phyloP scores from a whole-genome alignment of 805 yeast species.

The Yarrowia divulgata region DNA sequence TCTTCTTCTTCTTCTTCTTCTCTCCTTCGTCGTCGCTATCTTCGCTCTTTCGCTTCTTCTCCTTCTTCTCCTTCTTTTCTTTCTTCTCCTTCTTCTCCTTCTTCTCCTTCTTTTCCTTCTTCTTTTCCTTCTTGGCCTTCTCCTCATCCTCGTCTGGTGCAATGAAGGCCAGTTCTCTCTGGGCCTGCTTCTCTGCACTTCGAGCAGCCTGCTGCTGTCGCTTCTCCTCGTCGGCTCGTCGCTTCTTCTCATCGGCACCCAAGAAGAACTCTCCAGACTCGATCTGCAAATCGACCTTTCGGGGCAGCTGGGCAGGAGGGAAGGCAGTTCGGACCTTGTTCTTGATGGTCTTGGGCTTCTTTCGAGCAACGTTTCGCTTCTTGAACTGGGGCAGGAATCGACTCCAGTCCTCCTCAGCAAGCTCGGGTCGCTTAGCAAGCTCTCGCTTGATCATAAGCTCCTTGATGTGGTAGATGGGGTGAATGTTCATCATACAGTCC shows the following conservation, averaged over 20 bases:
- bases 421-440: slow-evolving; percentile 90
- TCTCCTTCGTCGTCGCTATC: slow-evolving; percentile 33
- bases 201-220: slow-evolving; percentile 77
- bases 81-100: slow-evolving; percentile 45
- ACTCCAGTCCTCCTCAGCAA: slow-evolving; percentile 96
- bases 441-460: slow-evolving; percentile 98
- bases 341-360: slow-evolving; percentile 77
- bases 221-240: slow-evolving; percentile 75
- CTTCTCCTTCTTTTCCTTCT: slow-evolving; percentile 47
- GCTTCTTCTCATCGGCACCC: slow-evolving; percentile 81
- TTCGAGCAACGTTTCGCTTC: slow-evolving; percentile 94
- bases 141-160: slow-evolving; percentile 83
- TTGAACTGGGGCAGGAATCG: slow-evolving; percentile 95
- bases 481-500: slow-evolving; percentile 95
- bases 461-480: slow-evolving; percentile 97
- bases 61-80: slow-evolving; percentile 44
- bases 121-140: slow-evolving; percentile 52
- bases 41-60: slow-evolving; percentile 48
- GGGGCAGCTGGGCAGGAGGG: slow-evolving; percentile 97
- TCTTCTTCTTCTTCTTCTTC: slow-evolving; percentile 38
- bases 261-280: slow-evolving; percentile 98
- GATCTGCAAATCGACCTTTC: slow-evolving; percentile 95
- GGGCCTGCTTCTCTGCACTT: slow-evolving; percentile 68
- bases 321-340: slow-evolving; percentile 94
- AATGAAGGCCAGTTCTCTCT: slow-evolving; percentile 76